A percentile compares a stretch with the other conserved stretches of the same genome.
Conservation (phyloP, 352 stramenopile genomes). For the Globisporangium recalcitrans region DNA sequence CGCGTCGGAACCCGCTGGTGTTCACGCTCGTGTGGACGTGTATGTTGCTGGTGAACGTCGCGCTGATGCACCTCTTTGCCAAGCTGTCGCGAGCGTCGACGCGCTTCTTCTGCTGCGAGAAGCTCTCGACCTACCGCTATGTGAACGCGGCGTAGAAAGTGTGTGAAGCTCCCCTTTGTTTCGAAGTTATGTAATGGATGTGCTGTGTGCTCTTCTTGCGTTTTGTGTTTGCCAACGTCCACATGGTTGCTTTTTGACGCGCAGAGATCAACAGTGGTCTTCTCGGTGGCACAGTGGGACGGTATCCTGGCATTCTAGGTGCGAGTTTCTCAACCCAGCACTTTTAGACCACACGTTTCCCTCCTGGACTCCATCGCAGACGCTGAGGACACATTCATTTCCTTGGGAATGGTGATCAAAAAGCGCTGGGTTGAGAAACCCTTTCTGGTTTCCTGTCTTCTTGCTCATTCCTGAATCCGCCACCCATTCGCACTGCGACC, state of each 20-base stretch:
- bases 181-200: constrained; percentile 3
- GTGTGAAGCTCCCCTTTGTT: background rate
- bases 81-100: constrained; percentile 40
- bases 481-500: too few relatives aligned
- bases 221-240: too few relatives aligned
- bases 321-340: too few relatives aligned
- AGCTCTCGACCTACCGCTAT: constrained; percentile 43
- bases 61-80: constrained; percentile 48
- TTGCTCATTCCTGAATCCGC: background rate
- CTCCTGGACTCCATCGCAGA: background rate
- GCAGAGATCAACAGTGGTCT: too few relatives aligned
- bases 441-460: too few relatives aligned
- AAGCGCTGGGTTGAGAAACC: background rate
- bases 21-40: constrained; percentile 39
- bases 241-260: too few relatives aligned
- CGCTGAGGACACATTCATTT: too few relatives aligned
- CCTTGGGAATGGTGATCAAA: too few relatives aligned
- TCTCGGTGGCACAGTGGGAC: background rate
- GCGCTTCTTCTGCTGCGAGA: constrained; percentile 63
- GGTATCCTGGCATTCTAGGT: background rate
- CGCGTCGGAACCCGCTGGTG: constrained; percentile 30
- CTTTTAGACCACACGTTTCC: background rate
- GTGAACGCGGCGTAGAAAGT: constrained; percentile 19
- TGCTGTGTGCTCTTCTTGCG: constrained; percentile 10
- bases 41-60: constrained; percentile 43